Base-by-base conservation (phyloP, 257 asterid genomes). In the Haberlea rhodopensis region DNA sequence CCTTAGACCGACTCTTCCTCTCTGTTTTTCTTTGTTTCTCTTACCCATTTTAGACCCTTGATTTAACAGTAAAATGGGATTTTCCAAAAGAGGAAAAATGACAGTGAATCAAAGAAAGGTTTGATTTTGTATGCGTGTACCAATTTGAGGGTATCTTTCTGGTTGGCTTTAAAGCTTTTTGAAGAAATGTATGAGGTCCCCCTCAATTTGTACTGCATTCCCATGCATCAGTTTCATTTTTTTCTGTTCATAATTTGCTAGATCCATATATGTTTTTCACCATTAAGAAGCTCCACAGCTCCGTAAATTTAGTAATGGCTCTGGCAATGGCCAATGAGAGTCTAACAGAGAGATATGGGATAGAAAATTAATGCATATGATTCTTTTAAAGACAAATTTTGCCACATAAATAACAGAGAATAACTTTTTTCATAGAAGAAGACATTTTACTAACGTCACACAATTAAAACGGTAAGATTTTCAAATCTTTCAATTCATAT, bases 1-100 rank as follows among this genome's bases (percentile, higher is more conserved):
- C 63, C 63, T 69, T 70, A 66, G 73, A 83, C 82, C 75, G 75
- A 54, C 80, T 79, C 82, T 75, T 60, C 51, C 68, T 60, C 76
- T 40, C 60, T 25, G 61, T 58, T 60, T 60, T 23, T 46, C 46
- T 62, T 24, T 58, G 57, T 54, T 16, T 70, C 58, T 24, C 29
- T 57, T 43, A 45, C 67, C 70, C 53, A 25, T 34, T 58, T 66
- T 71, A 57, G 70, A 25, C 60, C 31, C 29, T 48, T 46, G 62
- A 64, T 62, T 79, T 70, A 57, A 63, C 60, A 34, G 61, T 55
- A 32, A 69, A 71, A 54, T 20, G 61, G 63, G 62, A 60, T 68
- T 60, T 65, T 65, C 68, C 57, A 64, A 78, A 73, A 67, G 66
- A 62, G 57, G 77, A 53, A 75, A 72, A 64, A 43, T 73, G 67